Evolutionary conservation across 2,329 filamentous ascomycete species (phyloP).

Genomic region (Xylaria sp.): DNA sequence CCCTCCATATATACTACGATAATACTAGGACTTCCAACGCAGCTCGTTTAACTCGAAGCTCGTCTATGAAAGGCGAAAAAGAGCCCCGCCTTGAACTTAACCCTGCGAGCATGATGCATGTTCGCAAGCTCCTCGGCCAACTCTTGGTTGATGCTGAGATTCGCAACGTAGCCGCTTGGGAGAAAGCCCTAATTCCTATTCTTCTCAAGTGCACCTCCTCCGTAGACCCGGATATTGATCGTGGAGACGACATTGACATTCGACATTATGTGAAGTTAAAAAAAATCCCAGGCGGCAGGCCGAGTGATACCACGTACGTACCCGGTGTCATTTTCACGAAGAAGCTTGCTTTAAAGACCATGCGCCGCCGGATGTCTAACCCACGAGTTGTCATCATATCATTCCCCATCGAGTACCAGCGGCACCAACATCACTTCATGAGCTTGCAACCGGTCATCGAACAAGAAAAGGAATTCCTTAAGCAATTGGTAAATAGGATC

Average conservation of each 20-base stretch:
- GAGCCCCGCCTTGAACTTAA: constrained; percentile 84
- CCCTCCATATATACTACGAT: constrained; percentile 55
- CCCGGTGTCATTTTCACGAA: constrained; percentile 98
- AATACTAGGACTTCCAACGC: constrained; percentile 48
- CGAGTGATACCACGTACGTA: constrained; percentile 92
- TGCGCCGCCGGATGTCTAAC: constrained; percentile 83
- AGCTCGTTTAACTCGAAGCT: constrained; percentile 71
- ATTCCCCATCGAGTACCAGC: constrained; percentile 94
- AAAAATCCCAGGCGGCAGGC: constrained; percentile 88
- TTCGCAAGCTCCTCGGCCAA: constrained; percentile 82
- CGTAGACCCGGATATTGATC: constrained; percentile 88
- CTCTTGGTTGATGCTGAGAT: constrained; percentile 79
- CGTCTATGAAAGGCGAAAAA: constrained; percentile 77
- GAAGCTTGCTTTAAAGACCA: constrained; percentile 93
- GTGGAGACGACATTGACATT: constrained; percentile 95
- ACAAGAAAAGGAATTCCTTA: constrained; percentile 92
- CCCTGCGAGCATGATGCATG: constrained; percentile 84
- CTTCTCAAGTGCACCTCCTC: constrained; percentile 90
- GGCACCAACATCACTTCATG: constrained; percentile 95
- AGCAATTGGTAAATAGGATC: constrained; percentile 90
- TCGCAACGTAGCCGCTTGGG: constrained; percentile 77
- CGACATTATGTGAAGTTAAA: constrained; percentile 97
- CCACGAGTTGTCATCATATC: constrained; percentile 92
- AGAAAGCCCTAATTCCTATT: constrained; percentile 88
- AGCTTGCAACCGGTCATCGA: constrained; percentile 95